phyloP scores from a whole-genome alignment of 2,329 filamentous ascomycete species.

The Aspergillus brasiliensis region DNA sequence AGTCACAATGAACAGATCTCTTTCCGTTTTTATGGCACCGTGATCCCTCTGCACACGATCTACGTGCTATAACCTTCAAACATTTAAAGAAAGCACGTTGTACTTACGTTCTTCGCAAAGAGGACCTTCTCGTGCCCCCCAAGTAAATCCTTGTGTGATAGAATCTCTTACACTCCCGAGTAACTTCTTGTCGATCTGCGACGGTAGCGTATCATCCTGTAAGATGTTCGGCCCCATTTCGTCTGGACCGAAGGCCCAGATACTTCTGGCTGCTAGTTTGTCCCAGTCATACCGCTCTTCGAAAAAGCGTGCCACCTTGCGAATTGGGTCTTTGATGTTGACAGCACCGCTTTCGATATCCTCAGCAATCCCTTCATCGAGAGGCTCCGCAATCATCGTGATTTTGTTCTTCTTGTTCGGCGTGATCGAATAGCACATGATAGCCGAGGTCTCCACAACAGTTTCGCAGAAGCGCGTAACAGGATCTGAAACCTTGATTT shows the following conservation, averaged over 20 bases:
- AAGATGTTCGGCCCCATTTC: constrained; percentile 93
- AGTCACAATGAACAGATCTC: neutral
- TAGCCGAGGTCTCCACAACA: constrained; percentile 93
- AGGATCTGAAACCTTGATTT: constrained; percentile 97
- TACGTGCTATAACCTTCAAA: neutral
- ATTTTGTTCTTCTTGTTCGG: constrained; percentile 99
- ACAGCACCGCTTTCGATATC: constrained; percentile 92
- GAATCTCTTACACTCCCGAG: constrained; percentile 86
- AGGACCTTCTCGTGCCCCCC: constrained; percentile 93
- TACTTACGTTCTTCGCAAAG: constrained; percentile 93
- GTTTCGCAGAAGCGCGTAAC: constrained; percentile 98
- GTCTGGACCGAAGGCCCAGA: constrained; percentile 98
- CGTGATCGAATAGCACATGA: constrained; percentile 96
- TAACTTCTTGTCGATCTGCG: constrained; percentile 91
- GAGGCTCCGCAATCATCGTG: constrained; percentile 94
- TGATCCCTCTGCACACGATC: neutral
- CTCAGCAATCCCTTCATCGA: constrained; percentile 90
- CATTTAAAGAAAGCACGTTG: neutral
- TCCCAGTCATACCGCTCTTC: constrained; percentile 98
- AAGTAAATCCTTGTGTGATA: constrained; percentile 93
- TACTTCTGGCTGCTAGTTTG: constrained; percentile 86
- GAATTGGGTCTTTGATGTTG: constrained; percentile 87
- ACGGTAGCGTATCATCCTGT: constrained; percentile 92
- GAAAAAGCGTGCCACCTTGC: constrained; percentile 94
- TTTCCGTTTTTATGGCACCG: neutral